Evolutionary conservation across 257 asterid genomes (phyloP), one percentile per base, ranked within the genome.

Genomic region (Solanum appendiculatum): DNA sequence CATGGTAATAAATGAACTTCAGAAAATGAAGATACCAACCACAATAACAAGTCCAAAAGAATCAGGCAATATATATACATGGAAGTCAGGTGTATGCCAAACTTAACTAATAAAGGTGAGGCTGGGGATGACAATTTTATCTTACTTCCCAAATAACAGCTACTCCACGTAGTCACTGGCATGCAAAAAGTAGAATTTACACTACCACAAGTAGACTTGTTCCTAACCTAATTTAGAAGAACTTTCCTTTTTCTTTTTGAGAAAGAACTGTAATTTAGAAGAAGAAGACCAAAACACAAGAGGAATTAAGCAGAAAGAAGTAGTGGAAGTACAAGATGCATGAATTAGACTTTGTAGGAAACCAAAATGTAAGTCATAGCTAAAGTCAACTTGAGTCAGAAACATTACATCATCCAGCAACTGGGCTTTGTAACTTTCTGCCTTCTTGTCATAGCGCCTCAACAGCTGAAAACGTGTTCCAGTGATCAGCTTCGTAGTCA

Each of bases 401-500:
- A 78, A 78, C 34, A 27, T 80, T 94, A 97, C 99, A 89, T 94
- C 98, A 86, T 97, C 98, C 51, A 97, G 92, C 91, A 97, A 88
- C 84, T 94, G 97, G 89, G 98, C 95, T 93, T 94, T 97, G 92
- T 89, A 88, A 69, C 92, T 89, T 86, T 93, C 96, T 31, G 98
- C 90, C 85, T 95, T 97, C 93, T 97, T 97, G 89, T 95, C 99
- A 33, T 97, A 97, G 60, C 98, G 93, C 88, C 98, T 90, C 90
- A 97, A 91, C 90, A 97, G 92, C 93, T 97, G 98, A 88, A 97
- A 94, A 82, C 96, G 97, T 23, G 98, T 94, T 73, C 98, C 98
- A 8, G 97, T 89, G 73, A 97, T 94, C 93, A 95, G 89, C 94
- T 97, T 95, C 56, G 97, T 94, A 64, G 98, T 90, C 95, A 94